Conservation (phyloP, 169 alveolate genomes). For the Theileria parva region DNA sequence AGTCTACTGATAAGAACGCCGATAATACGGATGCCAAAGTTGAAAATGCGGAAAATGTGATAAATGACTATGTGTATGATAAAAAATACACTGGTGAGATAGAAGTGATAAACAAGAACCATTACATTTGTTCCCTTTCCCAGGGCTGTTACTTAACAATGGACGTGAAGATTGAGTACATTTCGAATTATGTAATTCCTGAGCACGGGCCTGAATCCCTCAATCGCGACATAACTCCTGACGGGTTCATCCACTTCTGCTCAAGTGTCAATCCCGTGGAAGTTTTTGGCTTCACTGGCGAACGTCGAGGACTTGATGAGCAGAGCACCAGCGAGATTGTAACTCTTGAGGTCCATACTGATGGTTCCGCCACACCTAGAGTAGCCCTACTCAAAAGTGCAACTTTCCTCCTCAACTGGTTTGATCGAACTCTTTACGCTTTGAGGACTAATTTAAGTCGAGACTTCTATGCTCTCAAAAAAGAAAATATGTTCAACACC, state of each 20-base stretch:
- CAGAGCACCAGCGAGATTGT: constrained; percentile 81
- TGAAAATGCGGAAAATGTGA: constrained; percentile 61
- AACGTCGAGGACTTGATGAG: constrained; percentile 79
- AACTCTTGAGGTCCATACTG: constrained; percentile 83
- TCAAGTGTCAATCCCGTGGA: constrained; percentile 80
- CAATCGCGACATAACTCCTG: constrained; percentile 80
- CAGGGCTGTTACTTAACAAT: constrained; percentile 76
- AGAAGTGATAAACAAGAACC: constrained; percentile 80
- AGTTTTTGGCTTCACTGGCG: constrained; percentile 79
- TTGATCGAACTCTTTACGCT: constrained; percentile 73
- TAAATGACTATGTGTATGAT: constrained; percentile 70
- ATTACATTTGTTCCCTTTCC: constrained; percentile 79
- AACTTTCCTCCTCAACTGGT: constrained; percentile 70
- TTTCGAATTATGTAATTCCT: constrained; percentile 80
- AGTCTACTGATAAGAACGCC: constrained; percentile 69
- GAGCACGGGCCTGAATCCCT: constrained; percentile 83
- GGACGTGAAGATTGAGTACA: constrained; percentile 83
- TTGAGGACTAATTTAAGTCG: constrained; percentile 61
- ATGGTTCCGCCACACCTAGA: constrained; percentile 83
- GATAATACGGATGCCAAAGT: constrained; percentile 70
- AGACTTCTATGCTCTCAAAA: constrained; percentile 72
- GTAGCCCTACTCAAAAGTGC: constrained; percentile 77
- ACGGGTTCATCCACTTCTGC: constrained; percentile 82
- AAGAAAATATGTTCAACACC: constrained; percentile 50
- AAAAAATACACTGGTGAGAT: constrained; percentile 67